phyloP scores from a whole-genome alignment of 1,284 basidiomycete genomes.

The Mycena sp. region DNA sequence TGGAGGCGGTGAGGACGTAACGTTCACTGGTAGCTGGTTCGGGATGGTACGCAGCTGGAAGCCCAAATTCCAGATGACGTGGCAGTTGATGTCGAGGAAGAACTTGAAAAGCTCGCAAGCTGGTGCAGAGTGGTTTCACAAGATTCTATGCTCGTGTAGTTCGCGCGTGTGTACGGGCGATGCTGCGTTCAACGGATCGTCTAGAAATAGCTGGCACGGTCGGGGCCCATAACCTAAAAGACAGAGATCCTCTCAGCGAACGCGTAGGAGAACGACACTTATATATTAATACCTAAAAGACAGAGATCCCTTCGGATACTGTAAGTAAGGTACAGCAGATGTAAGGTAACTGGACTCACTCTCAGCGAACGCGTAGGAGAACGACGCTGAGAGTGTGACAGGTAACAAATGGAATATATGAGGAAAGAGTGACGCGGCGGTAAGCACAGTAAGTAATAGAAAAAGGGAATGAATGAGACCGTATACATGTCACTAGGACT shows the following conservation, averaged over 20 bases:
- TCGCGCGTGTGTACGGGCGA: constrained; percentile 13
- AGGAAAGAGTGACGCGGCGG: too few relatives aligned
- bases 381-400: too few relatives aligned
- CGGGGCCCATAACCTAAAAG: constrained; percentile 7
- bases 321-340: too few relatives aligned
- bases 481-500: too few relatives aligned
- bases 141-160: constrained; percentile 8
- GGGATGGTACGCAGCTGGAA: not conserved
- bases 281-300: too few relatives aligned
- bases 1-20: not conserved
- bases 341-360: too few relatives aligned
- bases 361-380: too few relatives aligned
- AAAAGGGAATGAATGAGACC: too few relatives aligned
- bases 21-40: constrained; percentile 8
- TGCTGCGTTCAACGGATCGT: constrained; percentile 11
- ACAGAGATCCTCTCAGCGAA: not conserved
- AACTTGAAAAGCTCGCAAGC: not conserved
- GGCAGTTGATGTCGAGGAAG: constrained; percentile 9
- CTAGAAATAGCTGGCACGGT: constrained; percentile 2
- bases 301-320: too few relatives aligned
- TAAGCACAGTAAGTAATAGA: too few relatives aligned
- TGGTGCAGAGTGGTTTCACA: not conserved
- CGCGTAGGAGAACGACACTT: too few relatives aligned
- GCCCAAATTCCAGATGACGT: constrained; percentile 3
- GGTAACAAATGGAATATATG: too few relatives aligned